Evolutionary conservation across 306 rosid species (phyloP), one percentile per base, ranked within the genome.

Genomic region (Glycine tomentella): DNA sequence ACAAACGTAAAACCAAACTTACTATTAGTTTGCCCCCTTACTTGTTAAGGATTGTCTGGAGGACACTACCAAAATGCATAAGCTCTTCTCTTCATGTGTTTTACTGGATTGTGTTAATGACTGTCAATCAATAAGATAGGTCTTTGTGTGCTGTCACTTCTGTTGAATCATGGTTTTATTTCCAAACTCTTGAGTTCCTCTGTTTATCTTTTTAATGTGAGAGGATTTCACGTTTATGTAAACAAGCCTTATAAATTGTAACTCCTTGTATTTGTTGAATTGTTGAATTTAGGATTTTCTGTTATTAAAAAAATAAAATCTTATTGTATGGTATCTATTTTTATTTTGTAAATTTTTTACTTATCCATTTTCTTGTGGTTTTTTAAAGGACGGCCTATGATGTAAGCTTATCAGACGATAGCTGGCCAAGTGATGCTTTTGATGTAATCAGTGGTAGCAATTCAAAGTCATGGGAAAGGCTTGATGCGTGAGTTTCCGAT

Each of bases 251-350:
- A 16, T 38, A 66, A 38, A 65, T 40, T 42, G 70, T 31, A 65
- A 67, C 57, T 66, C 17, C 6, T 58, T 52, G 17, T 50, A 31
- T 15, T 73, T 57, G 36, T 79, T 68, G 20, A 75, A 38, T 72
- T 33, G 6, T 64, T 36, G 7, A 61, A 50, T 20, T 20, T 1
- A 20, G 20, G 20, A 20, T 20, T 20, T 20, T 20, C 20, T 20
- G 20, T 20, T 20, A 20, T 20, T 20, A 20, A 20, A 20, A 20
- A 20, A 20, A 20, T 20, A 20, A 20, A 20, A 20, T 20, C 20
- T 20, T 20, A 20, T 20, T 20, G 20, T 20, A 20, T 1, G 20
- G 20, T 20, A 20, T 20, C 20, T 20, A 20, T 20, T 20, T 20
- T 20, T 20, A 25, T n/a, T n/a, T n/a, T n/a, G n/a, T n/a, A n/a